Base-by-base conservation (phyloP, 1,139 yeast genomes). In the Sugiyamaella grinbergsii region DNA sequence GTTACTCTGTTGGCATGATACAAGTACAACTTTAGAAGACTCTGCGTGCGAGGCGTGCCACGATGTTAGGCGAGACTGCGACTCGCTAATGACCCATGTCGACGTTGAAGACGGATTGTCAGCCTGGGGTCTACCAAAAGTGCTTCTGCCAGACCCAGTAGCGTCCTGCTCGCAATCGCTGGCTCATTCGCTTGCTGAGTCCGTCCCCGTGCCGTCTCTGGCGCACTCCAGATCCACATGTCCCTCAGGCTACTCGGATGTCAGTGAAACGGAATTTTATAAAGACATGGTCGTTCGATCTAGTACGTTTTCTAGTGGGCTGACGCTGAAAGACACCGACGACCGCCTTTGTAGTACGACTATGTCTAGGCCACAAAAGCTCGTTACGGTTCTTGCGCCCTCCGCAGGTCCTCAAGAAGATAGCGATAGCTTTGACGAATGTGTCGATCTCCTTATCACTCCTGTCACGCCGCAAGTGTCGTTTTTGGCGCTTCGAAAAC, bases 61-160 rank as follows among this genome's bases (percentile, higher is more conserved):
- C 22, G 38, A 23, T 22, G 51, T 42, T 29, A 49, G 48, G 7
- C 19, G 22, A 23, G 52, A 49, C 34, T 37, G 45, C 18, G 52
- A 49, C 34, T 37, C 49, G 24, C 52, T 43, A 24, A 16, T 24
- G 13, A 46, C 50, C 10, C 41, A 36, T 5, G 34, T 41, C 3
- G 50, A 45, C 8, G 34, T 41, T 3, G 50, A 45, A n/a, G 53
- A 50, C 19, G 53, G 53, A 11, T 13, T 50, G 16, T 40, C 53
- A 4, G 23, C 43, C 16, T 50, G 53, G 53, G 53, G 53, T 8
- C 41, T 50, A 16, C 53, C 53, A 5, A 41, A 45, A n/a, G 42
- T 36, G 3, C 42, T 43, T 16, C 34, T 43, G 5, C 43, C 50
- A 15, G 45, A 36, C 6, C 16, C 40, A 8, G 28, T 23, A 3